Percentiles rank a stretch among this genome's conserved stretches.
These are phyloP conservation scores for Metrosideros polymorpha DNA, from an alignment of 441 rosid genomes.

Conservation along the genomic window DNA sequence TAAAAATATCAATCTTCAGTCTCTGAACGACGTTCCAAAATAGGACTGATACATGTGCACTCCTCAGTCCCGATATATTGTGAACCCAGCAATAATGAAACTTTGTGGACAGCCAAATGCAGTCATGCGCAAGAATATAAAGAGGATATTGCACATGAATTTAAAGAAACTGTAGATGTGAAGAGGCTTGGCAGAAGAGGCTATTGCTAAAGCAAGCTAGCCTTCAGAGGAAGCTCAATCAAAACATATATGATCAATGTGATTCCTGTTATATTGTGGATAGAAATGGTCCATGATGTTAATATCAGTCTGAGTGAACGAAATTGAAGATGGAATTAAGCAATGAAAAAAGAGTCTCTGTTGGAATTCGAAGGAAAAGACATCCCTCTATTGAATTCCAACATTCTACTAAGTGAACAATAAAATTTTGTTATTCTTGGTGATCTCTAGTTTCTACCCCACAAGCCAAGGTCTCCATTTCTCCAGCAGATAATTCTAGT, in stretches of 20 bases:
- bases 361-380: background rate
- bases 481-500: background rate
- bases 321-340: background rate
- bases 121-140: background rate
- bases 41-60: background rate
- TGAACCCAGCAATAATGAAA: background rate
- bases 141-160: background rate
- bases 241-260: background rate
- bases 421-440: background rate
- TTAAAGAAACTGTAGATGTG: background rate
- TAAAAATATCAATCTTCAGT: background rate
- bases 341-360: background rate
- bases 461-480: background rate
- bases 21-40: background rate
- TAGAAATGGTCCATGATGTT: background rate
- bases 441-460: background rate
- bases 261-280: background rate
- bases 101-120: background rate
- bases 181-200: background rate
- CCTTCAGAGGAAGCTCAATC: background rate
- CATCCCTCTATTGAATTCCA: background rate
- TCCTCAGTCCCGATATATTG: background rate
- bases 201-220: background rate
- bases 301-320: background rate
- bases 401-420: background rate